Conservation (phyloP, 2,329 filamentous ascomycete species). For the Epichloe sp. region DNA sequence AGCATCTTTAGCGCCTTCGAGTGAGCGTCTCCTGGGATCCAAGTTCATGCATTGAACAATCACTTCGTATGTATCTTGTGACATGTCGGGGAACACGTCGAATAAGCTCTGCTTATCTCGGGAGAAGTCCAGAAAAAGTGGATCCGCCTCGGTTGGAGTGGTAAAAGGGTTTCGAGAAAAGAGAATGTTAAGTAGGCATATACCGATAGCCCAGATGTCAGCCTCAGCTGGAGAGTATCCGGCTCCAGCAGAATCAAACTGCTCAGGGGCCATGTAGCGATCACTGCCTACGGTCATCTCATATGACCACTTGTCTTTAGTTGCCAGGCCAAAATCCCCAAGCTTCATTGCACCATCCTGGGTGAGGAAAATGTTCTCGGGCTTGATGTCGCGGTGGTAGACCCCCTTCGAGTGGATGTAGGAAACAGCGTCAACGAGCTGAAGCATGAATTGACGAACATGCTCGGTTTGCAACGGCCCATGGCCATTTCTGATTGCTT, state of each 20-base stretch:
- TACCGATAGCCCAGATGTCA: constrained; percentile 93
- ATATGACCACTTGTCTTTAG: constrained; percentile 76
- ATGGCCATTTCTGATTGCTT: constrained; percentile 80
- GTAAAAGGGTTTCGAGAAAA: constrained; percentile 97
- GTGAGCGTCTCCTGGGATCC: constrained; percentile 78
- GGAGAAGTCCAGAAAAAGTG: constrained; percentile 84
- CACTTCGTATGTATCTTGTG: constrained; percentile 92
- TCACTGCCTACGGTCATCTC: constrained; percentile 94
- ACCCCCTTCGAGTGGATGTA: constrained; percentile 85
- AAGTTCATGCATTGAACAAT: constrained; percentile 81
- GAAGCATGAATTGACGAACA: constrained; percentile 92
- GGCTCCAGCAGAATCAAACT: constrained; percentile 76
- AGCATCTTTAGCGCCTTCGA: constrained; percentile 64
- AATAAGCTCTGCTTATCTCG: constrained; percentile 92
- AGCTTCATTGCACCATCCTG: constrained; percentile 85
- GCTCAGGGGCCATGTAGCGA: constrained; percentile 97
- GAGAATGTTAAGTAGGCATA: constrained; percentile 89
- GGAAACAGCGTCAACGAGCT: constrained; percentile 78
- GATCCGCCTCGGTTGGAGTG: constrained; percentile 77
- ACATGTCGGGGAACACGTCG: constrained; percentile 97
- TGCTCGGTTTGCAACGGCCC: constrained; percentile 92
- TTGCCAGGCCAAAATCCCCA: constrained; percentile 90
- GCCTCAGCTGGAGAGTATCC: constrained; percentile 90
- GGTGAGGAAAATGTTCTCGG: constrained; percentile 94
- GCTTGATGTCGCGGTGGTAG: constrained; percentile 97